Evolutionary conservation across 352 stramenopile species (phyloP), one percentile per base, ranked within the genome.

Genomic region (Globisporangium irregulare): DNA sequence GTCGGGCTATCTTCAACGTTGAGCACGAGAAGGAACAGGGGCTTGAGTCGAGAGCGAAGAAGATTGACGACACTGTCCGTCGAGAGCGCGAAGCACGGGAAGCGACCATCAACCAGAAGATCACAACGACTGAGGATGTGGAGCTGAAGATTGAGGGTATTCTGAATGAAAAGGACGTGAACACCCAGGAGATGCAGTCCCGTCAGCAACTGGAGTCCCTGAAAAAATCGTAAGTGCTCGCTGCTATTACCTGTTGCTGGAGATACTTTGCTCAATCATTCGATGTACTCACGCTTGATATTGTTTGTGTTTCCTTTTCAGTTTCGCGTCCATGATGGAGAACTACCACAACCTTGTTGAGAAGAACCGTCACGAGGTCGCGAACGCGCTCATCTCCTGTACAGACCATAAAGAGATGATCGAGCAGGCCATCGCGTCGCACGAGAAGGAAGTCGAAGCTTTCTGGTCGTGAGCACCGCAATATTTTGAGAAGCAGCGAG

Each of bases 131-230:
- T 2, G 84, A 90, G 79, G 84, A 92, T 59, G 73, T 94, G 27
- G 86, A 92, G 71, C 68, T 88, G 12, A 77, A 87, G 66, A 92
- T 92, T 48, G 80, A 82, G 51, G 80, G 76, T 27, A 92, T 92
- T 36, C 68, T 79, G 8, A 91, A 91, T 57, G 80, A 86, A 41
- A 66, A 80, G 29, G 84, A 89, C 32, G 71, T 88, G 14, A 62
- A 70, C 2, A 70, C 78, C 41, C 78, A 88, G 65, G 78, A 87
- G 66, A 20, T 55, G 12, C 71, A 80, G 48, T 78, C 78, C 34
- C 64, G 64, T 5, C 66, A 90, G 57, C 64, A 81, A 29, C 60
- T 90, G 10, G 64, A 82, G 22, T 71, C 86, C 5, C 59, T 83
- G 24, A 81, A 79, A 67, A 91, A 86, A 73, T 57, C 73, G 84